These are phyloP conservation scores for Ogataea neopini DNA, from an alignment of 805 yeast species.

Conservation along the genomic window DNA sequence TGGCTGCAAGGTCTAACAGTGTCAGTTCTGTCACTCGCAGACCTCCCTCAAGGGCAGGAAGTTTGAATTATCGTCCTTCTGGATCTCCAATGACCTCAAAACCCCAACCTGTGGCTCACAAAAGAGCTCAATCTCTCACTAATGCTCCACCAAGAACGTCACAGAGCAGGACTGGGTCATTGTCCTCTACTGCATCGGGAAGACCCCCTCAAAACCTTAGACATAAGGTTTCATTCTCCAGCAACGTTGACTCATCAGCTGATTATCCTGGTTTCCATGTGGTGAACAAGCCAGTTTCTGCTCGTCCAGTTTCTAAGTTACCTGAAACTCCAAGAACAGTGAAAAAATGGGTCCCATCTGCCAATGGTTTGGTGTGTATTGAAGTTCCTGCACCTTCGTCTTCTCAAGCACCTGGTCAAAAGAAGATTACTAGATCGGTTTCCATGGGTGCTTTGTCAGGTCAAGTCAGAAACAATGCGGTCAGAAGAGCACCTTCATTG, in stretches of 20 bases:
- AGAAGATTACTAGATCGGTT: constrained; percentile 23
- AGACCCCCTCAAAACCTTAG: constrained; percentile 12
- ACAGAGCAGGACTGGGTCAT: constrained; percentile 1
- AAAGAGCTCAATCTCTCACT: constrained; percentile 26
- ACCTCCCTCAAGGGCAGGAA: constrained; percentile 21
- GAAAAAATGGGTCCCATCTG: constrained; percentile 72
- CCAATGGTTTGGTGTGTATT: constrained; percentile 65
- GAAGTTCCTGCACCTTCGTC: constrained; percentile 56
- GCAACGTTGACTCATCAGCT: constrained; percentile 1
- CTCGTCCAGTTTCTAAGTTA: constrained; percentile 4
- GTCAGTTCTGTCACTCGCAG: constrained; percentile 16
- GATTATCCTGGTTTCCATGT: constrained; percentile 17
- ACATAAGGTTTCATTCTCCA: constrained; percentile 26
- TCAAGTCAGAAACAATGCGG: constrained; percentile 19
- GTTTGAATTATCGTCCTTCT: constrained; percentile 15
- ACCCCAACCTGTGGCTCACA: constrained; percentile 9
- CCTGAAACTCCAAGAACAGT: constrained; percentile 45
- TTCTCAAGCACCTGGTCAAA: constrained; percentile 13
- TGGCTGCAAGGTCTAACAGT: constrained; percentile 17
- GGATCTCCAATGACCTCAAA: constrained; percentile 18
- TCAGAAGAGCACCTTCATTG: constrained; percentile 22
- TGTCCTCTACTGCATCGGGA: not conserved
- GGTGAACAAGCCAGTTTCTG: constrained; percentile 5
- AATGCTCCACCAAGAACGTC: constrained; percentile 7
- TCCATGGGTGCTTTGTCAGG: constrained; percentile 27